Base-by-base conservation (phyloP, 768 basidiomycete species). In the Basidioascus undulatus region DNA sequence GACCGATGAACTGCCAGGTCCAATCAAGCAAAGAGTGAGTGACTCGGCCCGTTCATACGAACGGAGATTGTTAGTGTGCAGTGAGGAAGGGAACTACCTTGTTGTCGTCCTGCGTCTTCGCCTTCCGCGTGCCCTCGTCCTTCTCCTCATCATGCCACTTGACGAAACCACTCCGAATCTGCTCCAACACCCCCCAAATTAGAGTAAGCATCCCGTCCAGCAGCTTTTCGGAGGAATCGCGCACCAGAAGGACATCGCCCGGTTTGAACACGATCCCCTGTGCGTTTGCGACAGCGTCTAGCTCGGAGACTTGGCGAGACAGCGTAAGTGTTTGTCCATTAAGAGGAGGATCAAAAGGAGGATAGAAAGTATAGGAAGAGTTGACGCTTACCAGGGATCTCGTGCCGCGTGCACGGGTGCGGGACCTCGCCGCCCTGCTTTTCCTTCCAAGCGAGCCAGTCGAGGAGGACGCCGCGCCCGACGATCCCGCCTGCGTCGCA, bases 361-460 rank as follows among this genome's bases (percentile, higher is more conserved):
- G n/a, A n/a, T n/a, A n/a, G n/a, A n/a, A n/a, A n/a, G n/a, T n/a
- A n/a, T n/a, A n/a, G n/a, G n/a, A n/a, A n/a, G n/a, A n/a, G n/a
- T n/a, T n/a, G n/a, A n/a, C n/a, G n/a, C n/a, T n/a, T n/a, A n/a
- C n/a, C n/a, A 7, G 44, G 41, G 27, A 45, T 36, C 15, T 42
- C 44, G 15, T 35, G 20, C 13, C 41, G 12, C n/a, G 24, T 36
- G 24, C 40, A 19, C 9, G 35, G 44, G 37, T 39, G 26, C 11
- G 36, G 32, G 20, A 16, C 24, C n/a, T 28, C 35, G n/a, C n/a
- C n/a, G n/a, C n/a, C n/a, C n/a, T n/a, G n/a, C n/a, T n/a, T n/a
- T n/a, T n/a, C n/a, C 25, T 39, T 39, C 48, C 48, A 49, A 12
- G 42, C 15, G 12, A 44, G 32, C 37, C 45, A 49, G 38, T 49